Evolutionary conservation across 768 basidiomycete genomes (phyloP).

Genomic region (Mycena metata): DNA sequence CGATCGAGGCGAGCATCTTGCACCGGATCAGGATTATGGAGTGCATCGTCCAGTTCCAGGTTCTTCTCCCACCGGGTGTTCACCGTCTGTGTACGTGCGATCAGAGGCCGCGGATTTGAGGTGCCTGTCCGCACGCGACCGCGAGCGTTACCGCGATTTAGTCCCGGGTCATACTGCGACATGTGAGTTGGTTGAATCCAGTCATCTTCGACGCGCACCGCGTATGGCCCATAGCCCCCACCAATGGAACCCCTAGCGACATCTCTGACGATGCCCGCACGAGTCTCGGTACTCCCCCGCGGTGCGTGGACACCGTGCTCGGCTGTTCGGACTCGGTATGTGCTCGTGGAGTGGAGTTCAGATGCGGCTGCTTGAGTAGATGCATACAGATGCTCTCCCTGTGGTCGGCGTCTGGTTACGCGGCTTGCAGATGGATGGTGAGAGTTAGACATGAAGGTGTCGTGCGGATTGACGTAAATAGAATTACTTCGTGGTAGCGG

Average conservation of each 20-base stretch:
- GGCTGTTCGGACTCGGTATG: neutral
- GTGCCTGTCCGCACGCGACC: conserved; percentile 38
- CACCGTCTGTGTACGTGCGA: conserved; percentile 71
- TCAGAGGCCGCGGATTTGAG: conserved; percentile 46
- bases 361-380: neutral
- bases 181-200: neutral
- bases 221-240: conserved; percentile 26
- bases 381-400: neutral
- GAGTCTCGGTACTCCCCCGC: neutral
- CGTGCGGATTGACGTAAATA: conserved; percentile 3
- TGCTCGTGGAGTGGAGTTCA: neutral
- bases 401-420: neutral
- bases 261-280: conserved; percentile 17
- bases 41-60: conserved; percentile 90
- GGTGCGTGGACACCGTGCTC: neutral
- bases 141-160: conserved; percentile 50
- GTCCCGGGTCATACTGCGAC: conserved; percentile 31
- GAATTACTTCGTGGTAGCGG: conserved; percentile 5
- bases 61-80: conserved; percentile 85
- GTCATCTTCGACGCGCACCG: conserved; percentile 6
- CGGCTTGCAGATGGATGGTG: neutral
- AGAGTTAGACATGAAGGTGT: conserved; percentile 8
- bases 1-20: conserved; percentile 71
- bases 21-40: conserved; percentile 90
- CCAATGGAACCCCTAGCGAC: conserved; percentile 27